phyloP scores from a whole-genome alignment of 192 early-diverging fungal species.

The Dissophora ornata region DNA sequence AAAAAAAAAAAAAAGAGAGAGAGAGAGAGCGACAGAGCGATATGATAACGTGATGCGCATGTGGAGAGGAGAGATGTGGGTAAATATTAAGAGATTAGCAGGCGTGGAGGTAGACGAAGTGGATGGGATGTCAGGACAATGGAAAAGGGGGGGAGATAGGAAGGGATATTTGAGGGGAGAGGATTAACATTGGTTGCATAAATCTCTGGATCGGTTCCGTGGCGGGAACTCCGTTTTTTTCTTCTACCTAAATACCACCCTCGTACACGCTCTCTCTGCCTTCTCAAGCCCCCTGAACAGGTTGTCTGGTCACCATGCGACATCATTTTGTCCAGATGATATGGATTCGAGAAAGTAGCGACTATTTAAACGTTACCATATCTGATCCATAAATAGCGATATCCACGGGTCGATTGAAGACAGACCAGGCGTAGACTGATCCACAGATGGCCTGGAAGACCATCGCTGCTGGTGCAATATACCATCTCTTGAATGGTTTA shows the following conservation, averaged over 20 bases:
- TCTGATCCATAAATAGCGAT: constrained; percentile 52
- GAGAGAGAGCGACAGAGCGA: too few relatives aligned
- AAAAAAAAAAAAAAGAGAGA: too few relatives aligned
- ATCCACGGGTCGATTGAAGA: constrained; percentile 71
- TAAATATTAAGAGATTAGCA: too few relatives aligned
- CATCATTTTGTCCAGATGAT: too few relatives aligned
- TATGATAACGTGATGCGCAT: not conserved
- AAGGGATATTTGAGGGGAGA: constrained; percentile 9
- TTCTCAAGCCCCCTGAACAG: not conserved
- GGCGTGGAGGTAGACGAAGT: too few relatives aligned
- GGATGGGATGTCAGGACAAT: not conserved
- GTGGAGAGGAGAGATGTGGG: not conserved
- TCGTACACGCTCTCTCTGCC: not conserved
- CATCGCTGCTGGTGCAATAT: constrained; percentile 67
- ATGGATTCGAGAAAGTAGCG: not conserved
- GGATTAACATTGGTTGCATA: constrained; percentile 13
- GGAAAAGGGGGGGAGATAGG: not conserved
- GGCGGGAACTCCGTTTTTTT: constrained; percentile 25
- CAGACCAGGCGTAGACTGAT: constrained; percentile 76
- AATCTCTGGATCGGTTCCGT: not conserved
- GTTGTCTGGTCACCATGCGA: not conserved
- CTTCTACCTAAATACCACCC: not conserved
- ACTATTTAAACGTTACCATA: constrained; percentile 4
- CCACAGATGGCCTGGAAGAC: constrained; percentile 74
- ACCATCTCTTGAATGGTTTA: constrained; percentile 66